Evolutionary conservation across 805 yeast species (phyloP), one percentile per base, ranked within the genome.

Genomic region (Pichia californica): DNA sequence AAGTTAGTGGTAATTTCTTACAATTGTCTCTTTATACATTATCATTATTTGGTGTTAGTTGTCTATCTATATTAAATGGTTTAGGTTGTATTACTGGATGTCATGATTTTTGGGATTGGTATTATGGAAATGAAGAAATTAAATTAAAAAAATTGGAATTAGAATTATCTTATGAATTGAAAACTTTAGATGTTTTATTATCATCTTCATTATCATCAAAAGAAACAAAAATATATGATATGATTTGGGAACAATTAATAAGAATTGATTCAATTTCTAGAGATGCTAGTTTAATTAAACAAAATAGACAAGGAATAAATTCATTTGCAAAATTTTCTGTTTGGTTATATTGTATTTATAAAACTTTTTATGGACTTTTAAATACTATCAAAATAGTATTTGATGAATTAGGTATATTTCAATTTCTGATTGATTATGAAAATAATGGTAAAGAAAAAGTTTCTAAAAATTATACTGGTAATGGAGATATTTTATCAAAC

Each of bases 21-120:
- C 53, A 52, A 16, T 57, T 59, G 16, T 70, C 74, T 41, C 62
- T 75, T 35, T 70, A 67, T 48, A 72, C 74, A 50, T 52, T 76
- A 26, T 65, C 72, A 4, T 54, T 75, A 35, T 61, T 71, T 23
- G 81, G 81, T 0, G 69, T 76, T 26, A 63, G 74, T n/a, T 66
- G 71, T 40, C 63, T 76, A 41, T 74, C 78, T 0, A 49, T 71
- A 1, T 57, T 76, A 16, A 73, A 76, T 10, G 81, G 81, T 2
- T 65, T 75, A 34, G 81, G 79, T 1, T 70, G 76, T 7, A 58
- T 71, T 13, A 67, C 76, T 33, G 71, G 76, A 0, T 69, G 77
- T 8, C 67, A 51, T 41, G 55, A 57, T 36, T 45, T 51, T 8
- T 55, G 49, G 38, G 34, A 54, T 35, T 34, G 36, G 36, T 34